Evolutionary conservation across 345 rosid genomes (phyloP).

Genomic region (Eucalyptus melliodora): DNA sequence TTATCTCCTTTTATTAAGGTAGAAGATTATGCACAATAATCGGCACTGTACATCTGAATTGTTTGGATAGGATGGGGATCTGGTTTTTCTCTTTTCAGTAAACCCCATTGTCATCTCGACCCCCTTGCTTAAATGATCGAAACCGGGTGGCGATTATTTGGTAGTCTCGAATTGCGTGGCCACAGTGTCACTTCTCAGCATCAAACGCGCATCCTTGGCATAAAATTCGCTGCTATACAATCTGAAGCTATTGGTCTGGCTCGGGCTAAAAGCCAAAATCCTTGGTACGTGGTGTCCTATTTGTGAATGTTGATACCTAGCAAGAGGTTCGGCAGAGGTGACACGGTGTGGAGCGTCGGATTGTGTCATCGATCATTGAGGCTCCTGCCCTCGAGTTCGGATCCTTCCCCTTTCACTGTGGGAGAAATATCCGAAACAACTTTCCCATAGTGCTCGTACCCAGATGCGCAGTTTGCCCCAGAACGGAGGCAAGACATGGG

Average conservation of each 20-base stretch:
- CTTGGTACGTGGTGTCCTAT: not conserved
- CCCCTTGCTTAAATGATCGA: not conserved
- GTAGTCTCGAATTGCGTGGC: not conserved
- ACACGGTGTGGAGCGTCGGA: not conserved
- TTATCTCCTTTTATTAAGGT: not conserved
- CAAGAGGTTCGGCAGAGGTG: not conserved
- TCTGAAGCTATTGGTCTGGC: not conserved
- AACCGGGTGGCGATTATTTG: not conserved
- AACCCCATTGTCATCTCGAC: not conserved
- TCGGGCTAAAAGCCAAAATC: not conserved
- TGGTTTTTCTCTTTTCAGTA: not conserved
- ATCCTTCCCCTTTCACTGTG: not conserved
- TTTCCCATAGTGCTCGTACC: not conserved
- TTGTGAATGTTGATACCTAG: not conserved
- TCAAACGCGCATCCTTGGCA: not conserved
- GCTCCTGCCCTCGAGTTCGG: not conserved
- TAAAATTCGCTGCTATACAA: not conserved
- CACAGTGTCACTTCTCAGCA: not conserved
- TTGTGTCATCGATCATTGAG: not conserved
- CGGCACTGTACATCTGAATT: not conserved
- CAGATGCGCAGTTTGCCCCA: not conserved
- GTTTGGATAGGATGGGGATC: not conserved
- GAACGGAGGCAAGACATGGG: not conserved
- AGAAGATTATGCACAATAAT: not conserved
- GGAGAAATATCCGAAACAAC: not conserved